A percentile compares a stretch with the other conserved stretches of the same genome.
Conservation (phyloP, 2,329 filamentous ascomycete species). For the Aspergillus pseudoviridinutans region DNA sequence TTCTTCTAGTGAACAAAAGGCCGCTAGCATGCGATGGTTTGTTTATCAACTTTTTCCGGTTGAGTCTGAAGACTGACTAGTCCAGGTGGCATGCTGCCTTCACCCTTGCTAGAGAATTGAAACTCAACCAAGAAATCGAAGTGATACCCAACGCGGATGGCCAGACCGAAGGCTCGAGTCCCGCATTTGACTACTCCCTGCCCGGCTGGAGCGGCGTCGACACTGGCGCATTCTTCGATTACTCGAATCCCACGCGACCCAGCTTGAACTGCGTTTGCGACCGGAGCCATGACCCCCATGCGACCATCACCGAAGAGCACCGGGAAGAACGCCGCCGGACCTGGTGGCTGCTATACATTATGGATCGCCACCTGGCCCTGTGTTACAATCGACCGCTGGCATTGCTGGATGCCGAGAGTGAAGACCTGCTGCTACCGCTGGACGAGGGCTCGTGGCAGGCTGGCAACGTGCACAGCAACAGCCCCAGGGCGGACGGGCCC, state of each 20-base stretch:
- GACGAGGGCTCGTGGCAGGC: constrained; percentile 83
- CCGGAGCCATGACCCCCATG: constrained; percentile 17
- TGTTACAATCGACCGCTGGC: constrained; percentile 91
- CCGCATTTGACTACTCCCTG: constrained; percentile 30
- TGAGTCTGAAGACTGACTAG: constrained; percentile 2
- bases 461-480: constrained; percentile 65
- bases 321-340: constrained; percentile 83
- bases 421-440: constrained; percentile 77
- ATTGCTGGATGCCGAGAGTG: constrained; percentile 82
- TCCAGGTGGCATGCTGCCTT: constrained; percentile 80
- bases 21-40: constrained; percentile 80
- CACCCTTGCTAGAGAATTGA: constrained; percentile 82
- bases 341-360: constrained; percentile 92
- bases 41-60: constrained; percentile 1
- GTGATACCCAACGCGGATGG: constrained; percentile 28
- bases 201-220: constrained; percentile 45
- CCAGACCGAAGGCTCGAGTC: constrained; percentile 29
- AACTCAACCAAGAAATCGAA: constrained; percentile 74
- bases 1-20: constrained; percentile 90
- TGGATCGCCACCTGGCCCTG: constrained; percentile 82
- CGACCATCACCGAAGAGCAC: constrained; percentile 67
- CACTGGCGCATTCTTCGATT: constrained; percentile 45
- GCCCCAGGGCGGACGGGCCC: constrained; percentile 37
- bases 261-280: constrained; percentile 37
- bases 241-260: constrained; percentile 32